A percentile compares a stretch with the other conserved stretches of the same genome.
These are phyloP conservation scores for Pseudogymnoascus sp. DNA, from an alignment of 2,329 filamentous ascomycete genomes.

Conservation along the genomic window DNA sequence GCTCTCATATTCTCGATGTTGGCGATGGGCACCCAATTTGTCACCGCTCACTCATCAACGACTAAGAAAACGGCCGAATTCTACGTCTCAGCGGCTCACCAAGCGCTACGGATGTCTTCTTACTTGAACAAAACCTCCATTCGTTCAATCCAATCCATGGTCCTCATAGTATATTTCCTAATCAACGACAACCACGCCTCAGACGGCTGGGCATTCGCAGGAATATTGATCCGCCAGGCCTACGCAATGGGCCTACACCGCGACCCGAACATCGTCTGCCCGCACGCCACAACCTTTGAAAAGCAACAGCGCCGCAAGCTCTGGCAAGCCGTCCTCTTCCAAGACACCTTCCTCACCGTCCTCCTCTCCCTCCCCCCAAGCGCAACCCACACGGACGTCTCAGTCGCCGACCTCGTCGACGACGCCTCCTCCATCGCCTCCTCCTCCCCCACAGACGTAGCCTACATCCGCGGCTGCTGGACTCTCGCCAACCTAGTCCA, in stretches of 20 bases:
- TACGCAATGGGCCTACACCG: conserved; percentile 77
- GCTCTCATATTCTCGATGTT: conserved; percentile 70
- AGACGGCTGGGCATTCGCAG: conserved; percentile 75
- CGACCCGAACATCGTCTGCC: conserved; percentile 66
- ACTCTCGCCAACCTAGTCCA: conserved; percentile 71
- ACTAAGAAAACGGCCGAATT: conserved; percentile 74
- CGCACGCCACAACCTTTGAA: conserved; percentile 58
- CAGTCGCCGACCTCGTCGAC: conserved; percentile 63
- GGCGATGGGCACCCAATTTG: conserved; percentile 71
- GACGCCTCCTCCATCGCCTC: conserved; percentile 50
- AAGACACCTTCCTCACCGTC: conserved; percentile 75
- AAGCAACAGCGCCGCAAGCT: conserved; percentile 73
- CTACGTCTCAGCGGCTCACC: conserved; percentile 71
- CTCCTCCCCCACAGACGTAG: conserved; percentile 56
- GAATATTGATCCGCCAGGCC: conserved; percentile 66
- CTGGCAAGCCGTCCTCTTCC: conserved; percentile 73
- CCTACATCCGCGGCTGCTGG: conserved; percentile 67
- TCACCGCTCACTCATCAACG: conserved; percentile 45
- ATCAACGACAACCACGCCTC: conserved; percentile 82
- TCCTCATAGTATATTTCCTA: conserved; percentile 72
- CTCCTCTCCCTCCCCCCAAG: conserved; percentile 69
- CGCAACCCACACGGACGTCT: conserved; percentile 71
- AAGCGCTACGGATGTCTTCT: conserved; percentile 65
- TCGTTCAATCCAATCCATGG: conserved; percentile 70
- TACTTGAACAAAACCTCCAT: conserved; percentile 69